Conservation (phyloP, 495 filamentous ascomycete species). For the Platismatia glauca region DNA sequence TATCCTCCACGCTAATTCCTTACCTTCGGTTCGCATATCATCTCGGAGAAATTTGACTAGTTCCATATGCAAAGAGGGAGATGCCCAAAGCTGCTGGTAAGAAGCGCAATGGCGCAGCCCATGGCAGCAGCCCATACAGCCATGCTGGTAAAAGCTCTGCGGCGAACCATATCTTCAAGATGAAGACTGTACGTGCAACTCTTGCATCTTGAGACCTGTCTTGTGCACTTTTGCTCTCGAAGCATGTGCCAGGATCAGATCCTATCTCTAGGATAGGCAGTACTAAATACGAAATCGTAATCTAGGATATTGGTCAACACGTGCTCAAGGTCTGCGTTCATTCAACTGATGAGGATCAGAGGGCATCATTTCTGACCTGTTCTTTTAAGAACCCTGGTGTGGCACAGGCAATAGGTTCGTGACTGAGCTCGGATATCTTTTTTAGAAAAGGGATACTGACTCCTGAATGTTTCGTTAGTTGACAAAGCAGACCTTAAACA, state of each 20-base stretch:
- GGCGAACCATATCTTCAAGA: constrained; percentile 78
- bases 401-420: constrained; percentile 57
- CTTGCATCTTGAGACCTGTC: background rate
- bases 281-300: background rate
- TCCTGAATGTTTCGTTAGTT: constrained; percentile 28
- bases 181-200: constrained; percentile 47
- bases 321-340: constrained; percentile 43
- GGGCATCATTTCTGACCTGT: background rate
- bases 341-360: background rate
- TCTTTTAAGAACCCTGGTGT: constrained; percentile 77
- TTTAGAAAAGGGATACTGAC: background rate
- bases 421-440: background rate
- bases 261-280: background rate
- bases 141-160: constrained; percentile 41
- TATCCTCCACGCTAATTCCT: no score
- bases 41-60: background rate
- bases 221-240: background rate
- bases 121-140: constrained; percentile 46
- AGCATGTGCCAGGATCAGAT: background rate
- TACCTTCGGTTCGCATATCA: background rate
- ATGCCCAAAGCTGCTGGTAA: constrained; percentile 55
- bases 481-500: constrained; percentile 85
- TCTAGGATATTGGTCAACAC: constrained; percentile 68
- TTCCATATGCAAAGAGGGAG: background rate
- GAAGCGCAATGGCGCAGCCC: constrained; percentile 50